A percentile compares a stretch with the other conserved stretches of the same genome.
phyloP scores from a whole-genome alignment of 2,329 filamentous ascomycete genomes.

The Sporothrix luriei region DNA sequence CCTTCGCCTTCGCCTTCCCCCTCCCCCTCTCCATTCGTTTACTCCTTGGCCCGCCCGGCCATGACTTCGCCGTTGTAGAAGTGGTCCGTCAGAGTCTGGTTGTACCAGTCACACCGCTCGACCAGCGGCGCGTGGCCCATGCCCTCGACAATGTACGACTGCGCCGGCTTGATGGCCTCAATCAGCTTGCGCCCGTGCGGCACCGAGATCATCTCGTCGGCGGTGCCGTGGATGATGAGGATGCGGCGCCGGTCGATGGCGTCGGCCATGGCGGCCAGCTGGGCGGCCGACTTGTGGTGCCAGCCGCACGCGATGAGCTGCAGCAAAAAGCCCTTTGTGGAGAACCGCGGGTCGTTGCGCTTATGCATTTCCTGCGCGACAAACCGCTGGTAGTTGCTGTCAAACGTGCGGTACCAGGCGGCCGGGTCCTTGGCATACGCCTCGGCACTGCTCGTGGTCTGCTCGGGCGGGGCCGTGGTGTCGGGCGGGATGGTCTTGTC shows the following conservation, averaged over 20 bases:
- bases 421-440: background rate
- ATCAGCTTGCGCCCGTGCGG: constrained; percentile 71
- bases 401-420: constrained; percentile 52
- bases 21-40: background rate
- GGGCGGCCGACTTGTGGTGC: constrained; percentile 71
- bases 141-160: constrained; percentile 65
- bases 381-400: constrained; percentile 78
- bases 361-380: constrained; percentile 78
- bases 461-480: background rate
- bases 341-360: constrained; percentile 64
- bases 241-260: constrained; percentile 73
- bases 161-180: constrained; percentile 63
- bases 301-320: constrained; percentile 79
- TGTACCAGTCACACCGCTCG: constrained; percentile 71
- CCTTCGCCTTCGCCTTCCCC: too few relatives aligned
- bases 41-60: constrained; percentile 35
- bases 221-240: constrained; percentile 73
- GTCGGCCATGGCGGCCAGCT: constrained; percentile 68
- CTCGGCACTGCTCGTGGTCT: background rate
- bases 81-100: constrained; percentile 60
- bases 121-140: constrained; percentile 75
- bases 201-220: constrained; percentile 76
- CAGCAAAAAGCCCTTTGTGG: constrained; percentile 68
- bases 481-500: constrained; percentile 19
- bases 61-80: constrained; percentile 58